These are phyloP conservation scores for Purshia tridentata DNA, from an alignment of 306 rosid species.

Conservation along the genomic window DNA sequence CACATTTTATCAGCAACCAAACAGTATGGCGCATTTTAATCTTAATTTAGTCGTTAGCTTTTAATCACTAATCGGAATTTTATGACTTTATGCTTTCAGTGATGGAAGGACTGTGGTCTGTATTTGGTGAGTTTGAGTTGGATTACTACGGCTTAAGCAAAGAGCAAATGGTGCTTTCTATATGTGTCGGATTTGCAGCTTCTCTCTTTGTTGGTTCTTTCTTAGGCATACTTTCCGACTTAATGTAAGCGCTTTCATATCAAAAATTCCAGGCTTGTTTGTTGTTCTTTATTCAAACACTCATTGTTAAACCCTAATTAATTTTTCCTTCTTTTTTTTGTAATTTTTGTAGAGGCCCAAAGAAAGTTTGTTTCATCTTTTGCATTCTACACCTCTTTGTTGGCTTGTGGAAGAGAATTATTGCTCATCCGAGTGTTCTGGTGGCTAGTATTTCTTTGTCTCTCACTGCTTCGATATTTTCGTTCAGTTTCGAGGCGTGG, in stretches of 20 bases:
- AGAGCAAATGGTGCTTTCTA: slow-evolving; percentile 56
- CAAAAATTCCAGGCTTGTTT: slow-evolving; percentile 13
- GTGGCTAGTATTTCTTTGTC: slow-evolving; percentile 60
- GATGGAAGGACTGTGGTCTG: slow-evolving; percentile 77
- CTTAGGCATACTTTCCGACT: slow-evolving; percentile 75
- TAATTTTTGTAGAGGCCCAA: slow-evolving; percentile 63
- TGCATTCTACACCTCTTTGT: slow-evolving; percentile 67
- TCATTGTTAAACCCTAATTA: too few species aligned
- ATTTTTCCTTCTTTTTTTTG: not conserved
- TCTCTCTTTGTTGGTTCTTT: slow-evolving; percentile 65
- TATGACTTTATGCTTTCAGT: slow-evolving; percentile 39
- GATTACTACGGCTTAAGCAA: slow-evolving; percentile 58
- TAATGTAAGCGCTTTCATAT: slow-evolving; percentile 51
- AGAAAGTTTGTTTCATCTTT: slow-evolving; percentile 67
- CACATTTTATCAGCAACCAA: slow-evolving; percentile 19
- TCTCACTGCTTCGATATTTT: slow-evolving; percentile 64
- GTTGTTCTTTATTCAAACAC: slow-evolving; percentile 3
- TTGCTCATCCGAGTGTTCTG: slow-evolving; percentile 56
- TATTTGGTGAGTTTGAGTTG: slow-evolving; percentile 73
- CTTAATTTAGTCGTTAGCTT: slow-evolving; percentile 11
- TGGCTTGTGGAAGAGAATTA: slow-evolving; percentile 71
- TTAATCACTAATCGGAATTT: slow-evolving; percentile 30
- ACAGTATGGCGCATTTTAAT: not conserved
- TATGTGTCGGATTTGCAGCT: slow-evolving; percentile 67
- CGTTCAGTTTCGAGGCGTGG: slow-evolving; percentile 83